A percentile compares a stretch with the other conserved stretches of the same genome.
phyloP scores from a whole-genome alignment of 345 rosid species.

The Melaleuca quinquenervia region DNA sequence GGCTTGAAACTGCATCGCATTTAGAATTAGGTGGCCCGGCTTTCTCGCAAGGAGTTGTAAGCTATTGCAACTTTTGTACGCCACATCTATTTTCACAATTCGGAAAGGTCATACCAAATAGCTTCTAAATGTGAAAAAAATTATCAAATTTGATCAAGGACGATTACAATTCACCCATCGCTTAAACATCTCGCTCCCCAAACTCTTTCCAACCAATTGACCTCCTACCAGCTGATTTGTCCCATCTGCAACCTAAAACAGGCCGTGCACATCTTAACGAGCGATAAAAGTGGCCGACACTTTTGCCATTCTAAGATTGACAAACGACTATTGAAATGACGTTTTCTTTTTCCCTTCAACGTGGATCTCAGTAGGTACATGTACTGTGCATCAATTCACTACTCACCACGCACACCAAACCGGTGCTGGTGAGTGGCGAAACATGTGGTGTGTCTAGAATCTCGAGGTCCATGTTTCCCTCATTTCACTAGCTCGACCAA shows the following conservation, averaged over 20 bases:
- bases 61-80: background rate
- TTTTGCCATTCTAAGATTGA: background rate
- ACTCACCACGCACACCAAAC: background rate
- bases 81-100: background rate
- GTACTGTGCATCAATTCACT: background rate
- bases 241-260: background rate
- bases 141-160: background rate
- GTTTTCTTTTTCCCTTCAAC: background rate
- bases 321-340: background rate
- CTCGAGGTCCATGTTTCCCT: background rate
- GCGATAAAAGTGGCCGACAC: background rate
- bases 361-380: background rate
- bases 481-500: background rate
- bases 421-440: background rate
- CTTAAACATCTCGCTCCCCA: background rate
- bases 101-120: background rate
- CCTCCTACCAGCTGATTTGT: background rate
- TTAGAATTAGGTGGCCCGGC: background rate
- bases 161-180: background rate
- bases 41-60: background rate
- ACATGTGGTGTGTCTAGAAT: background rate
- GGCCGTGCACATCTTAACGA: background rate
- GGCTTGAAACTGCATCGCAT: background rate
- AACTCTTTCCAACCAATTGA: background rate
- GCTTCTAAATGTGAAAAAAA: background rate